phyloP scores from a whole-genome alignment of 2,329 filamentous ascomycete species.

The Fusarium secorum region DNA sequence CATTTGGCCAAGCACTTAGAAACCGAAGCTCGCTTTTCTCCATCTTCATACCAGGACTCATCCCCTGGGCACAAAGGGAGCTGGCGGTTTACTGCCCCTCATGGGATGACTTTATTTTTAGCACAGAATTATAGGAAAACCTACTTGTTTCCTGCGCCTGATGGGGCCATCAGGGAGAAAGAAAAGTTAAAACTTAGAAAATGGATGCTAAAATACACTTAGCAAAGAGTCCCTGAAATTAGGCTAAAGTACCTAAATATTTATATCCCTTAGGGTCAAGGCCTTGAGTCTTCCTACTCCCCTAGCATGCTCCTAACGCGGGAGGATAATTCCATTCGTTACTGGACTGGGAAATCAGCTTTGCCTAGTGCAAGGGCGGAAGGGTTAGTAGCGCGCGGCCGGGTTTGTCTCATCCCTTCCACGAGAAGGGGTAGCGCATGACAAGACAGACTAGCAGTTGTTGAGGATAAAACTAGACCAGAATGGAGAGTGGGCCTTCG shows the following conservation, averaged over 20 bases:
- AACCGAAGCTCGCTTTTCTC: fast-evolving
- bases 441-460: fast-evolving
- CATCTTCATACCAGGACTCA: fast-evolving
- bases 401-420: background rate
- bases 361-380: background rate
- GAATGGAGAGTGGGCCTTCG: fast-evolving
- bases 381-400: background rate
- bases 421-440: background rate
- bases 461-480: background rate
- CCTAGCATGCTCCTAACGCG: fast-evolving
- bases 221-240: background rate
- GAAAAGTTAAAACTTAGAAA: no score
- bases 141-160: no score
- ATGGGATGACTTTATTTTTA: fast-evolving
- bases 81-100: fast-evolving
- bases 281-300: background rate
- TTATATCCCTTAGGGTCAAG: background rate
- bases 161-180: no score
- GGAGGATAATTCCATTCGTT: fast-evolving
- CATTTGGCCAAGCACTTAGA: fast-evolving
- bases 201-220: background rate
- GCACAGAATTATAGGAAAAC: fast-evolving
- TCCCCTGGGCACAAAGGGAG: background rate
- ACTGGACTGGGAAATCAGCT: fast-evolving
- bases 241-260: background rate